Conservation (phyloP, 805 yeast genomes). For the Kodamaea lidongshanica region DNA sequence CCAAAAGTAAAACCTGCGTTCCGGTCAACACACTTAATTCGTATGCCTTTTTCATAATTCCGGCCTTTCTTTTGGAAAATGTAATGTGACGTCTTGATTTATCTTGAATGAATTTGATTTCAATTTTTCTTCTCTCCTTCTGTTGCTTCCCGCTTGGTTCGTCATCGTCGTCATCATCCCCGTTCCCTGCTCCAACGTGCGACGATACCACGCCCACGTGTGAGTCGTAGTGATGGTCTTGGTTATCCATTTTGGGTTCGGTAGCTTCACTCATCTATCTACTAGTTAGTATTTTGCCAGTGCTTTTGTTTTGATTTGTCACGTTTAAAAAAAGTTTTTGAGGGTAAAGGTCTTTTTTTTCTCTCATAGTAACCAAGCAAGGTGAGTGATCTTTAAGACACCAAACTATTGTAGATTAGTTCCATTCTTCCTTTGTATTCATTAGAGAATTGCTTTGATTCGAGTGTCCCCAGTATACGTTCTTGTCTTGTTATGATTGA, state of each 20-base stretch:
- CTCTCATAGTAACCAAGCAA: too few relatives aligned
- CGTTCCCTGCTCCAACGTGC: conserved; percentile 19
- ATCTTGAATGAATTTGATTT: conserved; percentile 94
- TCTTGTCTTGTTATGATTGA: too few relatives aligned
- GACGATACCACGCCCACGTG: conserved; percentile 18
- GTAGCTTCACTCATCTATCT: conserved; percentile 39
- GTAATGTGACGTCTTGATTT: conserved; percentile 97
- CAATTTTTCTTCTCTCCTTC: conserved; percentile 78
- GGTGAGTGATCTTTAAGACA: too few relatives aligned
- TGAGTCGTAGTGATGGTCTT: conserved; percentile 18
- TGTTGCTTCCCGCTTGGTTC: conserved; percentile 42
- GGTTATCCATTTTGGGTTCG: conserved; percentile 33
- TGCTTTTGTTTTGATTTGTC: conserved; percentile 1
- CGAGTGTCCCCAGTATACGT: too few relatives aligned
- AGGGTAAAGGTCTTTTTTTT: too few relatives aligned
- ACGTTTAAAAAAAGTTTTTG: too few relatives aligned
- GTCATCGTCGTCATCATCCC: conserved; percentile 50
- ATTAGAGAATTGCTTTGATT: too few relatives aligned
- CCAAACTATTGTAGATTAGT: too few relatives aligned
- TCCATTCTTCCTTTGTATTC: too few relatives aligned
- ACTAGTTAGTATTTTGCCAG: conserved; percentile 2
- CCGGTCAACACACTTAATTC: conserved; percentile 95
- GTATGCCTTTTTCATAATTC: conserved; percentile 99
- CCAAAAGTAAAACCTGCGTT: conserved; percentile 89
- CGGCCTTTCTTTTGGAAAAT: conserved; percentile 96